phyloP scores from a whole-genome alignment of 306 rosid genomes.

The Cicer judaicum region DNA sequence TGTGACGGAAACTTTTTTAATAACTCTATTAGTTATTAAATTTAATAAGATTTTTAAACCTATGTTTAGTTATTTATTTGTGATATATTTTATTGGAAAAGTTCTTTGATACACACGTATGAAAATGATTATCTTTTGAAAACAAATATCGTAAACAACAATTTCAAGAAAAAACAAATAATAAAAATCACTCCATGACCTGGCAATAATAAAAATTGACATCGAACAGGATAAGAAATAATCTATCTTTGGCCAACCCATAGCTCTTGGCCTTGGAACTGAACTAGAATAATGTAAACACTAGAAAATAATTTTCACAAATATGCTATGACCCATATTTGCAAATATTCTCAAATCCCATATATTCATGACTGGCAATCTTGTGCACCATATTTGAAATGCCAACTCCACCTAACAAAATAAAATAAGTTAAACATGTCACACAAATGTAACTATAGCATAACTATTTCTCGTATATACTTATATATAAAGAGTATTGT shows the following conservation, averaged over 20 bases:
- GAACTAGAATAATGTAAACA: constrained; percentile 3
- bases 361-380: constrained; percentile 62
- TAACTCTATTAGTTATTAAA: too few relatives aligned
- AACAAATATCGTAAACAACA: too few relatives aligned
- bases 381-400: constrained; percentile 62
- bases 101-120: too few relatives aligned
- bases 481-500: background rate
- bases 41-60: too few relatives aligned
- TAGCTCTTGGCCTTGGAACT: constrained; percentile 7
- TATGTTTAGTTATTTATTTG: too few relatives aligned
- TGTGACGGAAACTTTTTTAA: too few relatives aligned
- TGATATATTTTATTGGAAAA: too few relatives aligned
- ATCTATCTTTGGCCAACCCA: constrained; percentile 19
- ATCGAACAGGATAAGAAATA: background rate
- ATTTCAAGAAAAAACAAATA: too few relatives aligned
- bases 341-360: constrained; percentile 95
- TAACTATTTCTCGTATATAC: too few relatives aligned
- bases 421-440: too few relatives aligned
- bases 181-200: constrained; percentile 28
- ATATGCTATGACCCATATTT: constrained; percentile 50
- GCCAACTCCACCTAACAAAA: constrained; percentile 83
- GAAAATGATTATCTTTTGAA: too few relatives aligned
- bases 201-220: constrained; percentile 25
- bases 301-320: constrained; percentile 34
- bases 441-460: too few relatives aligned